Percentiles rank a stretch among this genome's conserved stretches.
Conservation (phyloP, 352 stramenopile species). For the Globisporangium recalcitrans region DNA sequence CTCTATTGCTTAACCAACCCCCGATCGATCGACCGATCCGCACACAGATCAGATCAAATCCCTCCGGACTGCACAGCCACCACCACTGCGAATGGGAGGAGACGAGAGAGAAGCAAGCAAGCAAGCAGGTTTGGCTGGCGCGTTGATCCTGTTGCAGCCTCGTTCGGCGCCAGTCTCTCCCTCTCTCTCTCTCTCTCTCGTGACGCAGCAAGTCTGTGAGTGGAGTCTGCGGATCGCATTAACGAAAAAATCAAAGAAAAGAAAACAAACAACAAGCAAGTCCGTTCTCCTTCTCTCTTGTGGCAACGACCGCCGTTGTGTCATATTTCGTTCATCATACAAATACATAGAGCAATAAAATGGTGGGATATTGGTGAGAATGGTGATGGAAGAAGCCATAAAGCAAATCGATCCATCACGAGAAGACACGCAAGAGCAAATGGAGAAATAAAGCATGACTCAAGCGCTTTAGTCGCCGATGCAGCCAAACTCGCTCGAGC, state of each 20-base stretch:
- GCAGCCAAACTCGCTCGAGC: constrained; percentile 75
- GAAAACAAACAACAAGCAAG: constrained; percentile 8
- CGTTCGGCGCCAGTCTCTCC: background rate
- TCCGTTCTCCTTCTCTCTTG: constrained; percentile 2
- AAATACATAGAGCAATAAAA: constrained; percentile 11
- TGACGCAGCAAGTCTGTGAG: background rate
- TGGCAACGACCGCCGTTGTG: constrained; percentile 6
- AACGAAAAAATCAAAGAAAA: constrained; percentile 12
- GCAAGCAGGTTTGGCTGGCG: background rate
- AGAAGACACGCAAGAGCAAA: background rate
- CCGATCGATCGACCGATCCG: background rate
- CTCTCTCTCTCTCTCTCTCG: background rate
- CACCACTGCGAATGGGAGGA: background rate
- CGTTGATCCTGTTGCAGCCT: background rate
- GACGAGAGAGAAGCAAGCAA: background rate
- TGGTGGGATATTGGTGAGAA: background rate
- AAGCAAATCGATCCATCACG: background rate
- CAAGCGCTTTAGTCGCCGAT: constrained; percentile 56
- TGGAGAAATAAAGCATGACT: background rate
- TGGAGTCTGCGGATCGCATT: constrained; percentile 11
- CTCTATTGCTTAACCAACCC: constrained; percentile 8
- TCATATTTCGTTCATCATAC: constrained; percentile 16
- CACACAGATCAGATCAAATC: constrained; percentile 1
- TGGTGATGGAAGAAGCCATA: constrained; percentile 5
- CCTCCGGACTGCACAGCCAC: background rate